A percentile compares a stretch with the other conserved stretches of the same genome.
phyloP scores from a whole-genome alignment of 2,329 filamentous ascomycete species.

The Paracamarosporium sp. region DNA sequence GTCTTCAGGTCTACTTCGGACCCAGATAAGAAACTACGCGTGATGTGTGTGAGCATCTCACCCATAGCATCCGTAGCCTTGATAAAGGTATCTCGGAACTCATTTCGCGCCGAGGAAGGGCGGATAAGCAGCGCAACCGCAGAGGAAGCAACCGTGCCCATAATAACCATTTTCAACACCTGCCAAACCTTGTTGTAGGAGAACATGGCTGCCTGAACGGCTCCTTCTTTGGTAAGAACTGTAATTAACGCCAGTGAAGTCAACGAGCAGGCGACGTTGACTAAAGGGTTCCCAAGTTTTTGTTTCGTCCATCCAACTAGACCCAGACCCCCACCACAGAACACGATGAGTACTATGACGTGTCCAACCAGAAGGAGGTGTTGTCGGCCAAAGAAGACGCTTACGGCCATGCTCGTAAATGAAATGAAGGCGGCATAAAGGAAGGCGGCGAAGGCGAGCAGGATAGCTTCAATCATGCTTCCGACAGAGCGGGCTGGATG shows the following conservation, averaged over 20 bases:
- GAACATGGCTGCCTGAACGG: conserved; percentile 82
- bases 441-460: conserved; percentile 79
- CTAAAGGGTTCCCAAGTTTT: conserved; percentile 75
- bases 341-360: conserved; percentile 78
- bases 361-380: conserved; percentile 76
- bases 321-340: conserved; percentile 84
- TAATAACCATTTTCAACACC: conserved; percentile 60
- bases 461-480: conserved; percentile 85
- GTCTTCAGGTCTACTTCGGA: conserved; percentile 78
- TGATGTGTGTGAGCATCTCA: conserved; percentile 82
- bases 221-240: conserved; percentile 88
- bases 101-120: conserved; percentile 76
- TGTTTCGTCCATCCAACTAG: conserved; percentile 90
- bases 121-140: conserved; percentile 71
- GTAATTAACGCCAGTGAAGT: conserved; percentile 89
- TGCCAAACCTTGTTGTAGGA: conserved; percentile 84
- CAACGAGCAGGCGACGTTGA: conserved; percentile 80
- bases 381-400: conserved; percentile 75
- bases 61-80: conserved; percentile 77
- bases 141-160: conserved; percentile 63
- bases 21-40: conserved; percentile 82
- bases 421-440: conserved; percentile 78
- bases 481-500: conserved; percentile 86
- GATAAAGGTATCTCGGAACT: conserved; percentile 76
- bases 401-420: conserved; percentile 86